Conservation (phyloP, 2,329 filamentous ascomycete species). For the Rhynchosporium secalis region DNA sequence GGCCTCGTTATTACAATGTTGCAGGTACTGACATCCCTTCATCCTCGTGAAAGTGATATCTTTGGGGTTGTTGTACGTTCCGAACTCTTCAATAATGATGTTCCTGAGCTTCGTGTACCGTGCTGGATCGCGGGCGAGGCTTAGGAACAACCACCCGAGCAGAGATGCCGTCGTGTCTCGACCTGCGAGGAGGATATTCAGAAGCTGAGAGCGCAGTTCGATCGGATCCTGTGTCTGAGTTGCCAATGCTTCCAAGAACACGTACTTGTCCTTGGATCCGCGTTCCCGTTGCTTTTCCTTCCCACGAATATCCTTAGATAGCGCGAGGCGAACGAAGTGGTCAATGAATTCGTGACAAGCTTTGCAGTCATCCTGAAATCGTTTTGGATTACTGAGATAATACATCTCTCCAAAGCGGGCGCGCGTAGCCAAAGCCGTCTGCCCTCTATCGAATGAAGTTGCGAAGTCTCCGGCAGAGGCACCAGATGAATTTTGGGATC, state of each 20-base stretch:
- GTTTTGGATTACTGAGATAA: conserved; percentile 39
- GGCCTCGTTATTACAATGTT: conserved; percentile 41
- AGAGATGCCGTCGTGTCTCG: conserved; percentile 58
- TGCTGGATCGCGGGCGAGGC: conserved; percentile 44
- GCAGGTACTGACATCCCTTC: conserved; percentile 37
- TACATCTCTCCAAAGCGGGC: conserved; percentile 27
- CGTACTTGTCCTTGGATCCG: conserved; percentile 39
- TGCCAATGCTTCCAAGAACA: conserved; percentile 59
- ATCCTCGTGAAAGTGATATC: conserved; percentile 36
- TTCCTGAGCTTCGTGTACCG: conserved; percentile 47
- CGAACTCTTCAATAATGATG: conserved; percentile 43
- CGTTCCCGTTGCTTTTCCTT: conserved; percentile 41
- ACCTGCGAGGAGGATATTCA: conserved; percentile 57
- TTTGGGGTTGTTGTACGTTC: conserved; percentile 36
- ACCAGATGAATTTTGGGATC: conserved; percentile 2
- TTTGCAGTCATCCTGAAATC: conserved; percentile 32
- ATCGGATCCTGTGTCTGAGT: conserved; percentile 47
- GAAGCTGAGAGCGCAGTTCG: conserved; percentile 51
- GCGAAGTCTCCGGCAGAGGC: conserved; percentile 45
- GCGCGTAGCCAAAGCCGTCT: conserved; percentile 33
- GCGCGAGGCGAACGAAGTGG: conserved; percentile 46
- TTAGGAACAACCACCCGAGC: conserved; percentile 50
- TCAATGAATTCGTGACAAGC: conserved; percentile 48
- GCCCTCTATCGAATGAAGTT: conserved; percentile 49
- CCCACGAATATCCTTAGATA: conserved; percentile 28